Base-by-base conservation (phyloP, 2,329 filamentous ascomycete species). In the Cylindrodendrum hubeiense region DNA sequence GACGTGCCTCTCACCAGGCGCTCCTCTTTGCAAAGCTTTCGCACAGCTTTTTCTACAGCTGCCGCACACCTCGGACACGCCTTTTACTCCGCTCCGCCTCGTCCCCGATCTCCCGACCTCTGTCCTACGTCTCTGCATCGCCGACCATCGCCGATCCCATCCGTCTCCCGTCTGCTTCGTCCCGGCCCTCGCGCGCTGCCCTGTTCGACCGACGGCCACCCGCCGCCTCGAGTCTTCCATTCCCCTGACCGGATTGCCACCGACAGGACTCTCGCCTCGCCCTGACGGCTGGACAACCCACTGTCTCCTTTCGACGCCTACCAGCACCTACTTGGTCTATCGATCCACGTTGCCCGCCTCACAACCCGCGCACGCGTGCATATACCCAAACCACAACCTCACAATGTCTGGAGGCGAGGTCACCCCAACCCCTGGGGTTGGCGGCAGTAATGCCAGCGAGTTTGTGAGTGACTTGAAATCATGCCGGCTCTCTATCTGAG, bases 391-490 rank as follows among this genome's bases (percentile, higher is more conserved):
- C 41, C 41, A 44, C 43, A 54, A 63, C 44, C 28, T 56, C 58
- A 58, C 30, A 60, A 80, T 80, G 79, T 80, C 79, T 62, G 77
- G 73, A 56, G 71, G 76, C 52, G 79, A 80, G 60, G 67, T 72
- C 60, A 69, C 74, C 44, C 63, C 76, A 46, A 70, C 75, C 77
- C 73, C 81, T 75, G 76, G 71, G 68, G 70, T 70, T 71, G 83
- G 83, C 67, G 83, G 83, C 77, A 96, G 93, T 82, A 97, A 93
- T 84, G 97, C 94, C 68, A 97, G 94, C 86, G 94, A 97, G 84
- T 97, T 97, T 87, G 94, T 97, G 85, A 86, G 93, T 92, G 49
- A 34, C 22, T 28, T 28, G 39, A 39, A 46, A 57, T 43, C 33
- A 21, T 6, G 21, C 26, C 21, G 17, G 21, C 49, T 30, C 9